These are phyloP conservation scores for Jacaranda mimosifolia DNA, from an alignment of 257 asterid species.

Conservation along the genomic window DNA sequence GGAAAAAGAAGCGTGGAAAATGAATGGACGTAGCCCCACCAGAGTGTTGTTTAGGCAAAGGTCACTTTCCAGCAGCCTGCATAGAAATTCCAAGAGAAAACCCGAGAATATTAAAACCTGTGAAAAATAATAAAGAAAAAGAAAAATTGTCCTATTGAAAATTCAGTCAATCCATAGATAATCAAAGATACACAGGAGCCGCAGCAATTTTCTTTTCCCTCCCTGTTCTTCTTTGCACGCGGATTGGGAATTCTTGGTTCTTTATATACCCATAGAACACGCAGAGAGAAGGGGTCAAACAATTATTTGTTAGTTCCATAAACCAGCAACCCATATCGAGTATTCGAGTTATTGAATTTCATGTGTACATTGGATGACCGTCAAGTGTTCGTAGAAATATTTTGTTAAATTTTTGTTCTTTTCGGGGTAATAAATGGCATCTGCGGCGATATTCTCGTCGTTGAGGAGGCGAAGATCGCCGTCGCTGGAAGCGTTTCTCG, in stretches of 20 bases:
- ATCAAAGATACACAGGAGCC: constrained; percentile 32
- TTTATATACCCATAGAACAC: background rate
- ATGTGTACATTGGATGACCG: constrained; percentile 3
- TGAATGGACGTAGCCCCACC: constrained; percentile 53
- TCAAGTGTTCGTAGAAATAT: background rate
- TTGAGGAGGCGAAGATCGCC: constrained; percentile 88
- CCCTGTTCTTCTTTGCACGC: constrained; percentile 54
- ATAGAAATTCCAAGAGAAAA: constrained; percentile 35
- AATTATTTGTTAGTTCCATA: background rate
- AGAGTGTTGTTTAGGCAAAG: constrained; percentile 21
- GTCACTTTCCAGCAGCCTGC: constrained; percentile 69
- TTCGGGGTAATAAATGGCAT: constrained; percentile 56
- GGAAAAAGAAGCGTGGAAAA: constrained; percentile 12
- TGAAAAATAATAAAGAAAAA: background rate
- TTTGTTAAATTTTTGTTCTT: background rate
- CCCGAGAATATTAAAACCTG: constrained; percentile 24
- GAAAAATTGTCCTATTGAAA: constrained; percentile 26
- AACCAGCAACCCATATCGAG: background rate
- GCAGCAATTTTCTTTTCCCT: constrained; percentile 18
- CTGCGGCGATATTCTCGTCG: constrained; percentile 89
- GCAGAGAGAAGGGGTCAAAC: background rate
- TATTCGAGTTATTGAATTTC: constrained; percentile 9
- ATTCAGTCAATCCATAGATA: constrained; percentile 43
- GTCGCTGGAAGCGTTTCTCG: constrained; percentile 78
- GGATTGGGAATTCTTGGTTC: constrained; percentile 51